These are phyloP conservation scores for Pleodorina starrii DNA, from an alignment of 139 green algal genomes.

Conservation along the genomic window DNA sequence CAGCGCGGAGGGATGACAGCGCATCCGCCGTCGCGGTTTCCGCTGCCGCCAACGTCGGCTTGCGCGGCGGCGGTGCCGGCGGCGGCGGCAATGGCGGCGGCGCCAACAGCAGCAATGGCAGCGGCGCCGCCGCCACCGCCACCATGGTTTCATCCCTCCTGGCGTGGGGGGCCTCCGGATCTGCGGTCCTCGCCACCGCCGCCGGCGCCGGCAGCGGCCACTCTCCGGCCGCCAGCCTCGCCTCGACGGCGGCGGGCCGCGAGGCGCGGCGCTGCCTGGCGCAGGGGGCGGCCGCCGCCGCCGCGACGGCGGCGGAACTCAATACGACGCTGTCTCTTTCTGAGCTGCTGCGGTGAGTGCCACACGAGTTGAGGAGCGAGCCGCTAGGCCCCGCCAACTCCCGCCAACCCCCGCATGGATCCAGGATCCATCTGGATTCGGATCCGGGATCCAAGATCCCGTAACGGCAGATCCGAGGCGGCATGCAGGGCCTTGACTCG, in stretches of 20 bases:
- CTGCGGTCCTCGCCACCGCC: background rate
- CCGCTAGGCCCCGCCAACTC: no score
- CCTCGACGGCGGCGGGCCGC: background rate
- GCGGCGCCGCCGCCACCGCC: no score
- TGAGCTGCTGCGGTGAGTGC: slow-evolving; percentile 27
- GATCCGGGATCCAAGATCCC: no score
- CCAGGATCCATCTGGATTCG: no score
- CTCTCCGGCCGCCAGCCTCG: background rate
- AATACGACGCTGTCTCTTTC: slow-evolving; percentile 22
- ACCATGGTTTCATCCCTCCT: background rate
- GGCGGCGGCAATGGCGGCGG: background rate
- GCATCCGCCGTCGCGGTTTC: background rate
- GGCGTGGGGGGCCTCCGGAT: background rate
- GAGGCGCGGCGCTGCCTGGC: background rate
- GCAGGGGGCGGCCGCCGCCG: background rate
- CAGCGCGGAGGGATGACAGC: no score
- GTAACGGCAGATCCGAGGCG: no score
- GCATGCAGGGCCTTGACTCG: no score
- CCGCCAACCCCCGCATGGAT: no score
- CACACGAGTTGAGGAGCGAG: no score
- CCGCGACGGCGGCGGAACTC: background rate
- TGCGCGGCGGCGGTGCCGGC: background rate
- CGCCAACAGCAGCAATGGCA: background rate
- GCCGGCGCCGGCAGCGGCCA: background rate
- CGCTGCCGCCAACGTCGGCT: background rate